Evolutionary conservation across 768 basidiomycete species (phyloP), one percentile per base, ranked within the genome.

Genomic region (Mycena rosella): DNA sequence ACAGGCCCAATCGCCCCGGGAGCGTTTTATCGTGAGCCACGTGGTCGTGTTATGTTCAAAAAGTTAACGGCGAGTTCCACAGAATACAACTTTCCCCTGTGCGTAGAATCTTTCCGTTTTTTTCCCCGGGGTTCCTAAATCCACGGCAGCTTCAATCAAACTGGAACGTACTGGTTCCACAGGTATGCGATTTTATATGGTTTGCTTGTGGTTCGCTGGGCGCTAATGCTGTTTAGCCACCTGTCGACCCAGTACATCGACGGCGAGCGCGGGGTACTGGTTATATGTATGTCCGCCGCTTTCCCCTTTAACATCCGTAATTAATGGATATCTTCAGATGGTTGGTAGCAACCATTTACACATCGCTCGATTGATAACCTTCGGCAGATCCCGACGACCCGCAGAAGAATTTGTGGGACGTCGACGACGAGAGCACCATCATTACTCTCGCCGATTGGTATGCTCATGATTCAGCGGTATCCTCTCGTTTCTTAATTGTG

Each of bases 371-470:
- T 26, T 47, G 24, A 15, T 47, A 26, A 47, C 14, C 22, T 24
- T 26, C 13, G 22, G 22, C 13, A 65, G 75, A 81, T 49, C 76
- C 74, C 17, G 26, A 76, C 13, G 80, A 81, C 60, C 80, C 80
- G 5, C 72, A 75, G 5, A 42, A 47, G 26, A 26, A 45, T 40
- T 47, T 80, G 8, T 81, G 79, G 62, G 80, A 82, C 48, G 60
- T 77, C 9, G 79, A 79, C 63, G 72, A 79, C 54, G 79, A 70
- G 60, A 38, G 53, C 20, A 77, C 77, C 17, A 65, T 85, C 36
- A 80, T 83, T 55, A 74, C 75, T 1, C 63, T 74, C 15, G 67
- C 67, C n/a, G 64, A 53, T n/a, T 72, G 73, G 75, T 29, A 69
- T 36, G 42, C 26, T 2, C 24, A 80, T 14, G 7, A 2, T 10